Evolutionary conservation across 1,284 basidiomycete genomes (phyloP), one percentile per base, ranked within the genome.

Genomic region (Ustilago tritici): DNA sequence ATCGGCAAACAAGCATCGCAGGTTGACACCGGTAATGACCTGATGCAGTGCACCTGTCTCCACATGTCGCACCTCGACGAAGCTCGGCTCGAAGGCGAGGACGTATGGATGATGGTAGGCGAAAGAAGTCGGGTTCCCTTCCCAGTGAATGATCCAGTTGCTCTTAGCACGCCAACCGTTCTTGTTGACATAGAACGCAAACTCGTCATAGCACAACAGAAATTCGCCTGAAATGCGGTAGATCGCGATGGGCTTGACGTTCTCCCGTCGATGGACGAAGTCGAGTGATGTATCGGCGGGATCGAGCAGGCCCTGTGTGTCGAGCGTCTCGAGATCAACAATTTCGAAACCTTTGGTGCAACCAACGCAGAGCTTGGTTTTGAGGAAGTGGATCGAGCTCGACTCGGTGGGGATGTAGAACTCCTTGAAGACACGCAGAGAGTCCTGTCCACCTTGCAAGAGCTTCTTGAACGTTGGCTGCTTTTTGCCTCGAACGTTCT

Each of bases 261-360:
- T 93, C 85, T 97, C 95, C 66, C 92, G 89, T 87, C 93, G 94
- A 76, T 94, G 90, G 35, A 98, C 94, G 88, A 99, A 98, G 81
- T 98, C 95, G 56, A 99, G 90, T 7, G 92, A 93, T 57, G 91
- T 89, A 85, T 99, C 97, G 7, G 92, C 91, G 0, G 97, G 97
- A 87, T 99, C 97, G 63, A 99, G 89, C 73, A 99, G 87, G 9
- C 94, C 94, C 88, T 99, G 96, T 56, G 95, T 98, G 87, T 99
- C 97, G 86, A 99, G 89, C 64, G 93, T 97, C 86, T 98, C 95
- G 57, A 98, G 90, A 87, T 99, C 97, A 77, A 99, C 95, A 80
- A 99, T 98, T 88, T 99, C 97, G 86, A 99, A 99, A n/a, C 97
- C 97, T 85, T 95, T 93, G 15, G 95, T 94, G 85, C 95, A 97